phyloP scores from a whole-genome alignment of 106 monocot species.

The Dioscorea alata region DNA sequence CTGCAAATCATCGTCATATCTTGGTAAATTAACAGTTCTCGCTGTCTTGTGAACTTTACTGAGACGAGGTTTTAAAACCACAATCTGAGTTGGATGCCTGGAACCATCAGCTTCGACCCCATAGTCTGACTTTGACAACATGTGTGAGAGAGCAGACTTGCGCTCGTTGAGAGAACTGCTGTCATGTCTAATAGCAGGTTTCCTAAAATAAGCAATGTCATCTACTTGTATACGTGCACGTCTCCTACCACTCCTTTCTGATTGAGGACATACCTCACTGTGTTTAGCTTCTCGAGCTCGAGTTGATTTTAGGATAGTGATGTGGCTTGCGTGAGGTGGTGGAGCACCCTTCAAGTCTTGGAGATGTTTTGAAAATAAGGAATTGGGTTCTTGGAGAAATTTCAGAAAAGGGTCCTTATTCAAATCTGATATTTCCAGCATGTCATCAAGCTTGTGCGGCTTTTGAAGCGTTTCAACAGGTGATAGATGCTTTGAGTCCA shows the following conservation, averaged over 20 bases:
- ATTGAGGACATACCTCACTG: constrained; percentile 9
- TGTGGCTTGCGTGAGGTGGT: constrained; percentile 28
- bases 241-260: constrained; percentile 18
- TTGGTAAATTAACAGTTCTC: constrained; percentile 17
- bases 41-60: constrained; percentile 23
- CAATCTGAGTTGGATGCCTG: constrained; percentile 40
- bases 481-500: constrained; percentile 44
- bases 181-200: constrained; percentile 15
- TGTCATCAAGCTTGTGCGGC: constrained; percentile 50
- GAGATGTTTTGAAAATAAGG: constrained; percentile 58
- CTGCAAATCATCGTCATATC: constrained; percentile 1
- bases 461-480: constrained; percentile 38
- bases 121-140: constrained; percentile 17
- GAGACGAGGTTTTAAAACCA: constrained; percentile 68
- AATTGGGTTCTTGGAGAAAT: constrained; percentile 66
- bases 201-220: constrained; percentile 4
- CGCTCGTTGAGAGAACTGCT: constrained; percentile 26
- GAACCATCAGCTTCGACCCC: constrained; percentile 14
- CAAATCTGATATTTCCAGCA: constrained; percentile 46
- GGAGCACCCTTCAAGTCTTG: constrained; percentile 31
- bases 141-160: constrained; percentile 15
- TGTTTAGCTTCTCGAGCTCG: constrained; percentile 1
- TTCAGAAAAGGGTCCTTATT: constrained; percentile 60
- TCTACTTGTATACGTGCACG: neutral
- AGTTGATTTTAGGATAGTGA: constrained; percentile 49